Evolutionary conservation across 2,329 filamentous ascomycete genomes (phyloP).

Genomic region (Trichophyton schoenleinii): DNA sequence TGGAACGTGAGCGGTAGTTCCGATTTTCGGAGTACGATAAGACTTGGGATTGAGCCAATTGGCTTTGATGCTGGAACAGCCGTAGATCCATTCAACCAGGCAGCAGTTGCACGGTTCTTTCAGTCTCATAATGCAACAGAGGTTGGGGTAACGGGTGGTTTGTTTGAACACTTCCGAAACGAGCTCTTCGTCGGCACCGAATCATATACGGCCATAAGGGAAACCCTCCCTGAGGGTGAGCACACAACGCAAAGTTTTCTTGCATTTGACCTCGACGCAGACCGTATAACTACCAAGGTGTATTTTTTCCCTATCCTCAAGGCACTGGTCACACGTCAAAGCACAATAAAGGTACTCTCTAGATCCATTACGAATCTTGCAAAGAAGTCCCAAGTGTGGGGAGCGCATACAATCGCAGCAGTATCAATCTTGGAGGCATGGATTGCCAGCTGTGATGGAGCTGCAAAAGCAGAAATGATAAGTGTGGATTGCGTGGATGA

Average conservation of each 20-base stretch:
- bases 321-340: background rate
- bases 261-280: background rate
- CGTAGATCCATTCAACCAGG: background rate
- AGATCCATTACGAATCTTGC: background rate
- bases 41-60: slow-evolving; percentile 1
- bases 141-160: background rate
- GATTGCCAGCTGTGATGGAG: slow-evolving; percentile 3
- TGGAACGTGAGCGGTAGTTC: background rate
- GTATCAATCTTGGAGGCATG: slow-evolving; percentile 3
- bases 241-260: background rate
- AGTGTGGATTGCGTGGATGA: slow-evolving; percentile 2
- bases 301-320: background rate
- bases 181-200: background rate
- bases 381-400: background rate
- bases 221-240: background rate
- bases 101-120: background rate
- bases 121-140: background rate
- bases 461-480: background rate
- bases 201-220: background rate
- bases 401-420: background rate
- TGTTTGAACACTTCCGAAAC: background rate
- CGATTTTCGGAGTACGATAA: background rate
- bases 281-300: background rate
- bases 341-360: background rate
- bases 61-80: background rate